A percentile compares a stretch with the other conserved stretches of the same genome.
Evolutionary conservation across 2,329 filamentous ascomycete genomes (phyloP).

Genomic region (Sporothrix inflata): DNA sequence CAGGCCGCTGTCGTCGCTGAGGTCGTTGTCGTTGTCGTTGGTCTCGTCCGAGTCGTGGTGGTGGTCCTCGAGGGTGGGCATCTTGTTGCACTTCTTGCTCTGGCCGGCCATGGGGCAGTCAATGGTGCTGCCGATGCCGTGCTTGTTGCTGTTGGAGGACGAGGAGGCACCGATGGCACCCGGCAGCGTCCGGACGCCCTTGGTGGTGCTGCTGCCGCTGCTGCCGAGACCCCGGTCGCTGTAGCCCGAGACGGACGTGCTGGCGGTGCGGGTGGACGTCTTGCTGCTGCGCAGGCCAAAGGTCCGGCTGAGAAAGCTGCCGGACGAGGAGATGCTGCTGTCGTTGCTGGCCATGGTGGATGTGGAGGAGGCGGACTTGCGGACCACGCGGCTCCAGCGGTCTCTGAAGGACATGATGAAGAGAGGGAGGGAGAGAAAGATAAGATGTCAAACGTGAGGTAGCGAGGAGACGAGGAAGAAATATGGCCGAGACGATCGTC

Average conservation of each 20-base stretch:
- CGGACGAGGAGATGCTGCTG: slow-evolving; percentile 13
- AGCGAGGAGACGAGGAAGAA: not conserved
- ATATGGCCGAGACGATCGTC: not conserved
- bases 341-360: slow-evolving; percentile 15
- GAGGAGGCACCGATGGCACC: not conserved
- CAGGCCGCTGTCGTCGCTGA: not conserved
- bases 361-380: slow-evolving; percentile 29
- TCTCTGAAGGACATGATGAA: slow-evolving; percentile 34
- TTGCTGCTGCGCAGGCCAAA: slow-evolving; percentile 31
- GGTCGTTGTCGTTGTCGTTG: slow-evolving; percentile 30
- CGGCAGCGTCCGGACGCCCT: not conserved
- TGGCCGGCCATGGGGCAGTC: slow-evolving; percentile 15
- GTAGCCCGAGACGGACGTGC: not conserved
- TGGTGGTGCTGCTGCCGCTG: slow-evolving; percentile 9
- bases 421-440: not conserved
- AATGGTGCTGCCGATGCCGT: slow-evolving; percentile 4
- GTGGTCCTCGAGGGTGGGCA: slow-evolving; percentile 12
- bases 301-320: slow-evolving; percentile 25
- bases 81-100: slow-evolving; percentile 23
- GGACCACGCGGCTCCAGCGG: slow-evolving; percentile 32
- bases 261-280: slow-evolving; percentile 5
- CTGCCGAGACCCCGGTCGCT: slow-evolving; percentile 19
- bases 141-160: not conserved
- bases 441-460: not conserved
- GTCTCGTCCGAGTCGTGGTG: not conserved